Base-by-base conservation (phyloP, 805 yeast species). In the Metschnikowia proteae region DNA sequence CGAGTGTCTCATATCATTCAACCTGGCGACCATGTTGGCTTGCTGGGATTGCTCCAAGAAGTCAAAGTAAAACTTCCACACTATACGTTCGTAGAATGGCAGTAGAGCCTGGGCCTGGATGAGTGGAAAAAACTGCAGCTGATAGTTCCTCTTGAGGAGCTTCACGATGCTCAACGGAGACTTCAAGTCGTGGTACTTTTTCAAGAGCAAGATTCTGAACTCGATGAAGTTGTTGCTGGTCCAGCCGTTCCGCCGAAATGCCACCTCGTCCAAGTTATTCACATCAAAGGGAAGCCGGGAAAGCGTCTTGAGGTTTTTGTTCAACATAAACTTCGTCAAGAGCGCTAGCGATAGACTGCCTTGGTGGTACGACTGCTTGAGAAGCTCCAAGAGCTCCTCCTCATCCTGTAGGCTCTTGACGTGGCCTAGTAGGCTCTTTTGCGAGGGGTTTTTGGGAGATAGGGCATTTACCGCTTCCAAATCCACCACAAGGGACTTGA, bases 41-140 rank as follows among this genome's bases (percentile, higher is more conserved):
- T 64, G 68, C 23, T 61, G 55, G 33, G 45, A 53, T 23, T 54
- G 52, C 30, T 49, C 53, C 38, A 61, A 50, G 49, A 67, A 70
- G 37, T 70, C 73, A 47, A 69, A 68, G 49, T 67, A 61, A 52
- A 68, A 72, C 49, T 67, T 68, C 77, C 77, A 72, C 9, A 70
- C 60, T 1, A 71, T 67, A 26, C 76, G 50, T 53, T 72, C 76
- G 56, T 70, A 71, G 44, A 69, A 70, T 10, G 71, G 68, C 25
- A 65, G 49, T 11, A 71, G 56, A 34, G 54, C 45, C 1, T 48
- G 45, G 26, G 51, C 23, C 28, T 50, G 43, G 13, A 71, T 64
- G 26, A 58, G 49, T 1, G 69, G 68, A 17, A 56, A 49, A 44
- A 66, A 70, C 29, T 46, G 48, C 3, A 34, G 6, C n/a, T 50